A percentile compares a stretch with the other conserved stretches of the same genome.
phyloP scores from a whole-genome alignment of 2,329 filamentous ascomycete species.

The Tolypocladium sp. region DNA sequence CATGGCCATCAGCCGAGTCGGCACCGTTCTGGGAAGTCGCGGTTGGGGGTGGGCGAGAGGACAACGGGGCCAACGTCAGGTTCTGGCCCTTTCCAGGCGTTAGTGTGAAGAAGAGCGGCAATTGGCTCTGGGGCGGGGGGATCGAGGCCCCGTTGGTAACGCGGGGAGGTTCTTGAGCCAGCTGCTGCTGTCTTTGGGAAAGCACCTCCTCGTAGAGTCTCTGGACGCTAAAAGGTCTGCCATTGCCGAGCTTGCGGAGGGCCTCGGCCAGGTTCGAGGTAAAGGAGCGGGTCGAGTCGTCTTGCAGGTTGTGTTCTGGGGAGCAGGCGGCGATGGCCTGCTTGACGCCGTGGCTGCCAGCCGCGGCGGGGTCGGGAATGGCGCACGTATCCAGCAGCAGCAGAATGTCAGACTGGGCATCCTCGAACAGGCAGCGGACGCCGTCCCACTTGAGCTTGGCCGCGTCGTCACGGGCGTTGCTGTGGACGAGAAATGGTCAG shows the following conservation, averaged over 20 bases:
- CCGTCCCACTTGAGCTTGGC: constrained; percentile 54
- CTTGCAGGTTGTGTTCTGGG: constrained; percentile 36
- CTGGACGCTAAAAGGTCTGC: constrained; percentile 47
- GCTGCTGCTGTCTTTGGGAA: constrained; percentile 33
- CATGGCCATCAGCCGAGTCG: constrained; percentile 12
- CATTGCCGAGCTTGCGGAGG: constrained; percentile 41
- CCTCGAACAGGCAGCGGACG: constrained; percentile 53
- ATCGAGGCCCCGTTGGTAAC: constrained; percentile 36
- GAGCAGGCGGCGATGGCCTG: constrained; percentile 54
- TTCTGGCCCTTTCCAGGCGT: constrained; percentile 43
- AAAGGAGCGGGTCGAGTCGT: constrained; percentile 43
- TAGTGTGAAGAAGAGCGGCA: constrained; percentile 46
- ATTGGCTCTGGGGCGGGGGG: constrained; percentile 19
- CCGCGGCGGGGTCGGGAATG: constrained; percentile 38
- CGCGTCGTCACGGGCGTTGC: constrained; percentile 48
- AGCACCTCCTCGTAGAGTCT: constrained; percentile 48
- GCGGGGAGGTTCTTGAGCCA: constrained; percentile 26
- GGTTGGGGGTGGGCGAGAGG: constrained; percentile 16
- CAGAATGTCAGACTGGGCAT: constrained; percentile 53
- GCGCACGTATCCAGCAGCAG: constrained; percentile 54
- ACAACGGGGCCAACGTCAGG: constrained; percentile 42
- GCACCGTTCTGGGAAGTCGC: constrained; percentile 18
- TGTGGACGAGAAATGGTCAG: constrained; percentile 23
- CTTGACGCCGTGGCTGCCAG: constrained; percentile 47
- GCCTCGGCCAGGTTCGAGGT: constrained; percentile 48